A percentile compares a stretch with the other conserved stretches of the same genome.
Conservation (phyloP, 163 green algal genomes). For the Picocystis sp. region DNA sequence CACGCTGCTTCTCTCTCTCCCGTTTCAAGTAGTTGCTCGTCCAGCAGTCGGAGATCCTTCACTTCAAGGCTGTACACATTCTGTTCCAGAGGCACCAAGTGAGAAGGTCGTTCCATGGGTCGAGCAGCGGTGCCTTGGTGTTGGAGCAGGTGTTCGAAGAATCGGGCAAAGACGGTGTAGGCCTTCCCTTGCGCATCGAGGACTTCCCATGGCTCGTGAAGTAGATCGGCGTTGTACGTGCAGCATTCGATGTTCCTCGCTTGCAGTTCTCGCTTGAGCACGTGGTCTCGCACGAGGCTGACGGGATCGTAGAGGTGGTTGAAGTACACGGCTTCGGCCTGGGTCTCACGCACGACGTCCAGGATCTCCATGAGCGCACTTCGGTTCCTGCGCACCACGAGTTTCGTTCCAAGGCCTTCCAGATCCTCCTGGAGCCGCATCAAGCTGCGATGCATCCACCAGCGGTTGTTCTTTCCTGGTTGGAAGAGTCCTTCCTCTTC, state of each 20-base stretch:
- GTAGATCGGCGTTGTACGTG: conserved; percentile 69
- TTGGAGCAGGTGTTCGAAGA: conserved; percentile 19
- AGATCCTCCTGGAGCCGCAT: conserved; percentile 35
- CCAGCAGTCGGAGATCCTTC: no score
- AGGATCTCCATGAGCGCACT: conserved; percentile 38
- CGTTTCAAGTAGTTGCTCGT: no score
- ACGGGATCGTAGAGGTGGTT: conserved; percentile 84
- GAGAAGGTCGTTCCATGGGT: no score
- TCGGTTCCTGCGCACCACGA: conserved; percentile 38
- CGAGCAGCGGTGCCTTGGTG: no score
- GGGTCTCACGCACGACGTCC: conserved; percentile 30
- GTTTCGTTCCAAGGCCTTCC: conserved; percentile 37
- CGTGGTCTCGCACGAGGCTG: conserved; percentile 67
- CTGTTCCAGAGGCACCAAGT: no score
- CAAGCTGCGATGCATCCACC: conserved; percentile 67
- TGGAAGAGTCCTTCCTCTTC: conserved; percentile 90
- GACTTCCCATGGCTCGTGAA: conserved; percentile 83
- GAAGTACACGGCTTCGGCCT: conserved; percentile 48
- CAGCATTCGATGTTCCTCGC: conserved; percentile 28
- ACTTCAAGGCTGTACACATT: no score
- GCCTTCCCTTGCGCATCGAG: conserved; percentile 40
- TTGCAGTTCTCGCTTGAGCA: conserved; percentile 51
- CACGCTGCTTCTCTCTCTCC: conserved; percentile 24
- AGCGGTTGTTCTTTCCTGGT: conserved; percentile 59
- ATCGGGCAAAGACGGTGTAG: conserved; percentile 61